Evolutionary conservation across 495 filamentous ascomycete genomes (phyloP), one percentile per base, ranked within the genome.

Genomic region (Wilcoxina mikolae): DNA sequence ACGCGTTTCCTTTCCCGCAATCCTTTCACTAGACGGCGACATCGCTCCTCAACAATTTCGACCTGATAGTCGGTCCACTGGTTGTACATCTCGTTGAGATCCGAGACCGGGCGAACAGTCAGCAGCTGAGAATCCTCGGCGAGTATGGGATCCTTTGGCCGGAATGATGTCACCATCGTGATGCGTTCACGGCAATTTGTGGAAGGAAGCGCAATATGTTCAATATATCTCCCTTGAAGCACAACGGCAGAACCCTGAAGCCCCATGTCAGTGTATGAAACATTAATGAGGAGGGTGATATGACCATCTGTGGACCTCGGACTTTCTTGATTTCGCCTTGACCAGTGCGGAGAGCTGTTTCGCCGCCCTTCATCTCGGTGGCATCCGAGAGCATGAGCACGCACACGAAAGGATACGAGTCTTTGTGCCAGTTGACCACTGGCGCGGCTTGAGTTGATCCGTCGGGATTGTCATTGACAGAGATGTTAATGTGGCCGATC

Each of bases 341-440:
- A 2, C 74, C 79, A 3, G 74, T 83, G 47, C 73, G 71, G 27
- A 85, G 68, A 9, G 78, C 81, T 17, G 82, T 85, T 67, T 85
- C 83, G 4, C 83, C 83, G 31, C 82, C 82, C 27, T 82, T 69
- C 82, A 85, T 87, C 25, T 72, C 70, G 1, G 71, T 76, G 43
- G 78, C 80, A 60, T 87, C 82, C 53, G 79, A 83, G 48, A 85
- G 75, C 83, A 85, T 85, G 12, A 79, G 72, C 35, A 87, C 81
- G 59, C 83, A 85, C 20, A 87, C 83, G 57, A 85, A 85, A 0
- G 82, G 83, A 61, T 85, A 85, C 58, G 78, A 81, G 59, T 87
- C 83, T 27, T 69, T 78, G 66, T 87, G 81, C 83, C 82, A 85
- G 53, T 76, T 80, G 23, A 84, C 80, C 46, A 85, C 78, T 7